A percentile compares a stretch with the other conserved stretches of the same genome.
phyloP scores from a whole-genome alignment of 2,329 filamentous ascomycete genomes.

The Ceratocystis lukuohia region DNA sequence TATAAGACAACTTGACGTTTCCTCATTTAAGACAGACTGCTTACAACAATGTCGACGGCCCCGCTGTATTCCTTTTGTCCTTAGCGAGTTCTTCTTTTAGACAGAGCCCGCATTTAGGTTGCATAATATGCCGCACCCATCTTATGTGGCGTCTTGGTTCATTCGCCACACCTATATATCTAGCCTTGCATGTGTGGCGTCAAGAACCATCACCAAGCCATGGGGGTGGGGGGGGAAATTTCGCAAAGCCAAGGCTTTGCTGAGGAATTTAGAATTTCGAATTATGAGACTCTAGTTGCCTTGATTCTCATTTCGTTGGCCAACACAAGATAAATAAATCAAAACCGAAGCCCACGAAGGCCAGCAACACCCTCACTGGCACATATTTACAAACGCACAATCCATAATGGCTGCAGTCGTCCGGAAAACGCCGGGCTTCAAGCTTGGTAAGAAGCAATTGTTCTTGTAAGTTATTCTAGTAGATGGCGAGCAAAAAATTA shows the following conservation, averaged over 20 bases:
- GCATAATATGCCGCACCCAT: background rate
- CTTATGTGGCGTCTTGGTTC: background rate
- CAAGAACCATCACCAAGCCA: background rate
- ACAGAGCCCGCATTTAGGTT: background rate
- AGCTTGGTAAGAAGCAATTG: slow-evolving; percentile 40
- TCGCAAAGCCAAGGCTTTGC: background rate
- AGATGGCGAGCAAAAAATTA: background rate
- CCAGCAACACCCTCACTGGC: background rate
- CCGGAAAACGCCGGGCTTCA: slow-evolving; percentile 33
- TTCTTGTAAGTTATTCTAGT: slow-evolving; percentile 35
- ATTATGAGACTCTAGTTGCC: background rate
- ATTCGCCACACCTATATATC: background rate
- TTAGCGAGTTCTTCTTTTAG: background rate
- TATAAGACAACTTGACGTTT: background rate
- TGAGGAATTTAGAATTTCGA: background rate
- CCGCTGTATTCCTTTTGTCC: background rate
- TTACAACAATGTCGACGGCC: background rate
- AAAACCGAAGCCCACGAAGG: background rate
- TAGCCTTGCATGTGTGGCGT: slow-evolving; percentile 11
- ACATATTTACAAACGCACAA: slow-evolving; percentile 5
- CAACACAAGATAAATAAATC: background rate
- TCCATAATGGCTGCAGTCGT: slow-evolving; percentile 31
- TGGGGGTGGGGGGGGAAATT: slow-evolving; percentile 9
- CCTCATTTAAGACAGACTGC: background rate
- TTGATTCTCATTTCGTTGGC: background rate